Evolutionary conservation across 192 early-diverging fungal genomes (phyloP).

Genomic region (Haplosporangium gracile): DNA sequence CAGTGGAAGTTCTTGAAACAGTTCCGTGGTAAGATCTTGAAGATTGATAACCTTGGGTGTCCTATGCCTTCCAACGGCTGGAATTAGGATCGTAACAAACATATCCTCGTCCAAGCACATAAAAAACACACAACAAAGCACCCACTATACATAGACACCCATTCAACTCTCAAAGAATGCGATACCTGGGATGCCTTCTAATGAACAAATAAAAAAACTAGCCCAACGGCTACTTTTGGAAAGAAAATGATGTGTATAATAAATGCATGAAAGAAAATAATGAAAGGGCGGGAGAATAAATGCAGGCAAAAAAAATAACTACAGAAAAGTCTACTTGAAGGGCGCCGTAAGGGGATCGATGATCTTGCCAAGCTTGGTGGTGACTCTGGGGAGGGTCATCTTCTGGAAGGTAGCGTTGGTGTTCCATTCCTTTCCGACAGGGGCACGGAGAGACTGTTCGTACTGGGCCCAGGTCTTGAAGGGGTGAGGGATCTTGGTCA

Average conservation of each 20-base stretch:
- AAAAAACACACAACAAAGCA: not conserved
- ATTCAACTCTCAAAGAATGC: not conserved
- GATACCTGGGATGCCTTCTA: not conserved
- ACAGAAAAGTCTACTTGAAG: conserved; percentile 57
- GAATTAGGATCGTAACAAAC: not conserved
- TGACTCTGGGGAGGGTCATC: conserved; percentile 84
- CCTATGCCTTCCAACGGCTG: conserved; percentile 8
- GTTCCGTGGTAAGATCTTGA: conserved; percentile 25
- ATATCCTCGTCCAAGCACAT: not conserved
- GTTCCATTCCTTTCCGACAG: conserved; percentile 98
- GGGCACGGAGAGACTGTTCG: conserved; percentile 84
- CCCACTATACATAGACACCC: too few species aligned
- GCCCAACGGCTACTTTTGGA: too few species aligned
- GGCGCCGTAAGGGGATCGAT: conserved; percentile 87
- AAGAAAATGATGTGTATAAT: not conserved
- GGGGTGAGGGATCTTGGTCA: conserved; percentile 83
- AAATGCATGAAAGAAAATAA: conserved; percentile 1
- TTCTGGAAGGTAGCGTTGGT: conserved; percentile 78
- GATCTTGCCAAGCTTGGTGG: conserved; percentile 86
- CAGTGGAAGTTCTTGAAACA: conserved; percentile 22
- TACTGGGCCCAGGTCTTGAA: conserved; percentile 91
- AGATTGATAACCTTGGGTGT: conserved; percentile 23
- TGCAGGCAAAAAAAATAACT: not conserved
- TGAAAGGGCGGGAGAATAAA: not conserved
- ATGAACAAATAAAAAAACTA: not conserved